phyloP scores from a whole-genome alignment of 768 basidiomycete genomes.

The Auricularia sp. region DNA sequence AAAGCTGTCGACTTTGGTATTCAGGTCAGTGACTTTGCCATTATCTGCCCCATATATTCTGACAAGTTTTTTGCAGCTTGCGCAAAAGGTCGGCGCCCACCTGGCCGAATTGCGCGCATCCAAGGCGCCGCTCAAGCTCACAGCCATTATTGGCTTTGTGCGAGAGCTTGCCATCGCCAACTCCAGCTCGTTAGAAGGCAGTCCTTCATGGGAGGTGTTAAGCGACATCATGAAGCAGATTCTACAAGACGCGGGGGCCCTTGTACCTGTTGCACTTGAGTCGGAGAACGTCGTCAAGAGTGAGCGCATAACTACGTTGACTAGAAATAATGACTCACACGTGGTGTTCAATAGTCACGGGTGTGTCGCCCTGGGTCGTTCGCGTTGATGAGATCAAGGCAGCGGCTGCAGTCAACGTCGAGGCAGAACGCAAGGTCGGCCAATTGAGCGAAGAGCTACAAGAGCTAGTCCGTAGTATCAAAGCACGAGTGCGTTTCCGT shows the following conservation, averaged over 20 bases:
- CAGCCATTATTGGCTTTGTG: constrained; percentile 58
- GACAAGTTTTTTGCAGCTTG: constrained; percentile 44
- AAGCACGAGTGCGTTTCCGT: constrained; percentile 31
- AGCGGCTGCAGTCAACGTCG: constrained; percentile 73
- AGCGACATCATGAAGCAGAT: constrained; percentile 58
- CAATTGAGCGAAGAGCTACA: constrained; percentile 87
- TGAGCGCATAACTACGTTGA: constrained; percentile 26
- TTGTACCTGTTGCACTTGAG: constrained; percentile 66
- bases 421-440: constrained; percentile 80
- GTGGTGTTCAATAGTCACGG: constrained; percentile 39
- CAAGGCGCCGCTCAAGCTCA: constrained; percentile 69
- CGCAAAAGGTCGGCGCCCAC: constrained; percentile 81
- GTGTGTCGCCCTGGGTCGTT: constrained; percentile 74
- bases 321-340: constrained; percentile 1
- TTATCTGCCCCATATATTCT: not conserved
- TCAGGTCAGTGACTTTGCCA: constrained; percentile 40
- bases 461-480: constrained; percentile 72
- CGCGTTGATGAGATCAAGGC: constrained; percentile 78
- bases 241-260: constrained; percentile 54
- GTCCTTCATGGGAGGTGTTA: constrained; percentile 70
- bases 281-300: constrained; percentile 69
- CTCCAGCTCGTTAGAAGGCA: constrained; percentile 54
- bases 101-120: constrained; percentile 68
- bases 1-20: constrained; percentile 88
- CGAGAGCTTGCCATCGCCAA: constrained; percentile 64